phyloP scores from a whole-genome alignment of 1,284 basidiomycete species.

The Tilletia setariae region DNA sequence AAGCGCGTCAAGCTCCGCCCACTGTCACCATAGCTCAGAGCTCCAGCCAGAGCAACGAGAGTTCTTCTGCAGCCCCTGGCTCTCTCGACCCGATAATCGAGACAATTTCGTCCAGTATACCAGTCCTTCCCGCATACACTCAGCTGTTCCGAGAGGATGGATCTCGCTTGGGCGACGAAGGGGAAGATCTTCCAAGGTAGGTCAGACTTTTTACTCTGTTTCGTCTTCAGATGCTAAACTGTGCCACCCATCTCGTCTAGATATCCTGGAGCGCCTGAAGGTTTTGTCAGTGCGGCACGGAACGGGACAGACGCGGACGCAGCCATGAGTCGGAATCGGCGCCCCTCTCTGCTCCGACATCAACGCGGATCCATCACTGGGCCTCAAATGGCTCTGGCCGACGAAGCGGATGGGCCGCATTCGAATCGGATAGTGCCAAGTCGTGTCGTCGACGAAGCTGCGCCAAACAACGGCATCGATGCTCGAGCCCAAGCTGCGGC shows the following conservation, averaged over 20 bases:
- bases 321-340: not conserved
- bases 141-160: slow-evolving; percentile 54
- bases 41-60: not conserved
- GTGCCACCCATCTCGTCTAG: not conserved
- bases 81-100: slow-evolving; percentile 14
- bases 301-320: not conserved
- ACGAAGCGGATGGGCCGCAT: not conserved
- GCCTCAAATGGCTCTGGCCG: not conserved
- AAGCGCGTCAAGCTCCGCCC: slow-evolving; percentile 30
- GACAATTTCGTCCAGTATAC: slow-evolving; percentile 16
- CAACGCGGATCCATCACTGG: slow-evolving; percentile 11
- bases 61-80: not conserved
- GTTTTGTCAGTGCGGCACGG: not conserved
- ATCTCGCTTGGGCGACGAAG: slow-evolving; percentile 50
- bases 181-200: slow-evolving; percentile 49
- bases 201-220: not conserved
- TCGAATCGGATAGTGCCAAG: slow-evolving; percentile 12
- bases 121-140: slow-evolving; percentile 49
- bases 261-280: slow-evolving; percentile 8
- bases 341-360: slow-evolving; percentile 5
- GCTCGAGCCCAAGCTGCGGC: slow-evolving; percentile 4
- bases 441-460: slow-evolving; percentile 14
- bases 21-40: not conserved
- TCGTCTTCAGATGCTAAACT: not conserved
- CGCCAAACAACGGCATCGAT: slow-evolving; percentile 13